Evolutionary conservation across 805 yeast genomes (phyloP), one percentile per base, ranked within the genome.

Genomic region (Candida ulmi): DNA sequence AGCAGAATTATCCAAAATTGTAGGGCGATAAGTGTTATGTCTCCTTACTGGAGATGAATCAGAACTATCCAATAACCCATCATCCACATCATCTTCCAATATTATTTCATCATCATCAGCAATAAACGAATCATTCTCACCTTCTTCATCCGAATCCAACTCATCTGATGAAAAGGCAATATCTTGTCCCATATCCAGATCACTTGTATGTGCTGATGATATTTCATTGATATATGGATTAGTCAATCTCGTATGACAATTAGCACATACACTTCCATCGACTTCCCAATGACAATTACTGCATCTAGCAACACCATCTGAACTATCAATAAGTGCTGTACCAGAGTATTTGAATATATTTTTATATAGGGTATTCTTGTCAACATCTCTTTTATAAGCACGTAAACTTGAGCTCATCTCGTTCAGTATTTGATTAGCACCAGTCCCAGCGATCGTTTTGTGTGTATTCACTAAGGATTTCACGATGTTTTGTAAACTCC

Each of bases 271-370:
- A 4, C 70, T 61, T 0, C 85, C 88, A 44, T 75, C 76, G 1
- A 83, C 78, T 51, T 84, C 91, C 91, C 91, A 84, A 51, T 80
- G 88, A 55, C 93, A 84, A 41, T 76, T 72, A 8, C 83, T 75
- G 52, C 93, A 84, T 39, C 91, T 61, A 0, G 83, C 76, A 9
- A 83, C 85, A 2, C 88, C 88, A 51, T 84, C 91, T 23, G 76
- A 75, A 23, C 63, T 65, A 50, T 81, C 88, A 1, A 80, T 63
- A 3, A 78, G 57, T 0, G 82, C 78, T 13, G 68, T 58, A 3
- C 77, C 74, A 15, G 69, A 54, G 36, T 60, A 55, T n/a, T 66
- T 61, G 56, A 82, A 80, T 3, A 71, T 54, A 26, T 68, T 70
- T 3, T 70, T 71, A 58, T 76, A 82, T 32, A 78, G 54, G 3